These are phyloP conservation scores for Phytophthora brassicae DNA, from an alignment of 352 stramenopile genomes.

Conservation along the genomic window DNA sequence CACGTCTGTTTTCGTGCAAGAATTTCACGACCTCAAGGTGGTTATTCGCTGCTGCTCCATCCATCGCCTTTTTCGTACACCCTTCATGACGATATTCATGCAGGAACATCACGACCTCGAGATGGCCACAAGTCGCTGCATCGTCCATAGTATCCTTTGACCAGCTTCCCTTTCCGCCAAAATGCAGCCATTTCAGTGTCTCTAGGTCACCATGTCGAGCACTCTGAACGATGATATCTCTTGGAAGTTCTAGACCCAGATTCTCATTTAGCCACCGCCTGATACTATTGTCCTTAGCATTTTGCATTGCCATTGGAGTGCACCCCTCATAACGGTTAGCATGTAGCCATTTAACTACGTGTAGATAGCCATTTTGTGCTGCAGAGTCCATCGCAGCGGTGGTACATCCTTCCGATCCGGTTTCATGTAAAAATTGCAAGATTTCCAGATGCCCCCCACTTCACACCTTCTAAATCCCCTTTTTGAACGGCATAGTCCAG, in stretches of 20 bases:
- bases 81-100: conserved; percentile 11
- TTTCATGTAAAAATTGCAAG: conserved; percentile 14
- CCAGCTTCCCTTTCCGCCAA: conserved; percentile 8
- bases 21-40: conserved; percentile 11
- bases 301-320: conserved; percentile 1
- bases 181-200: conserved; percentile 18
- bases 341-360: conserved; percentile 11
- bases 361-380: conserved; percentile 3
- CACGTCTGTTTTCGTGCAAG: conserved; percentile 10
- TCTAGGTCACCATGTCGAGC: conserved; percentile 1
- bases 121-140: conserved; percentile 14
- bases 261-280: conserved; percentile 15
- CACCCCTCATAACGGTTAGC: conserved; percentile 8
- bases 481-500: background rate
- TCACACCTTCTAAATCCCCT: background rate
- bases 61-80: conserved; percentile 8
- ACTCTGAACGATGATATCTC: background rate
- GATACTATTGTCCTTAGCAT: background rate
- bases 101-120: conserved; percentile 16
- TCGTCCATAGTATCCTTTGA: conserved; percentile 14
- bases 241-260: background rate
- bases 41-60: background rate
- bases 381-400: conserved; percentile 4
- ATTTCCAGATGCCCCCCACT: conserved; percentile 13
- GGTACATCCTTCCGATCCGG: background rate